Conservation (phyloP, 148 eudicot genomes). For the Talinum fruticosum region DNA sequence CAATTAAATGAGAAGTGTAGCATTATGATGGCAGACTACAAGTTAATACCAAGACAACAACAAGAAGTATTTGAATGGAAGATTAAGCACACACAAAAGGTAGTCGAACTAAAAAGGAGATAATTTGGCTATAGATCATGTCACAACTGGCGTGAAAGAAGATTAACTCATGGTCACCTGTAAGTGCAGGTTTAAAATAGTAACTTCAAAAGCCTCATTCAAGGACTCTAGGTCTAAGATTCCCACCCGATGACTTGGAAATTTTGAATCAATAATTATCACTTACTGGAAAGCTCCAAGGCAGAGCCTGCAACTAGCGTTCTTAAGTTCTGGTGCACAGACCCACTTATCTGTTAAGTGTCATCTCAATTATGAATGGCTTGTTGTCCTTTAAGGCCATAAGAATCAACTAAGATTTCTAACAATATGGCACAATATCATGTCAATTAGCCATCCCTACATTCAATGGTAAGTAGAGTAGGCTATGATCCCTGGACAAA, state of each 20-base stretch:
- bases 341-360: neutral
- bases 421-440: neutral
- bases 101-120: too few relatives aligned
- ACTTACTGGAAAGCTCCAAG: neutral
- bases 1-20: too few relatives aligned
- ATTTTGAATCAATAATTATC: neutral
- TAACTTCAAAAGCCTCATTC: neutral
- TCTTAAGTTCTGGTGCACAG: too few relatives aligned
- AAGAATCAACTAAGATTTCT: conserved; percentile 8
- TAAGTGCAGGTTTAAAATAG: too few relatives aligned
- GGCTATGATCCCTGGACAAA: neutral
- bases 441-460: neutral
- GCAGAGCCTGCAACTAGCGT: neutral
- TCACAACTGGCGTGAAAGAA: neutral
- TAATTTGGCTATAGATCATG: neutral
- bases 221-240: neutral
- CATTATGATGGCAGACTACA: too few relatives aligned
- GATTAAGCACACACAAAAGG: too few relatives aligned
- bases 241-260: neutral
- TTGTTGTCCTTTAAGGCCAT: conserved; percentile 1
- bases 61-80: too few relatives aligned
- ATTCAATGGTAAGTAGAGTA: neutral
- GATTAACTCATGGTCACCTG: too few relatives aligned
- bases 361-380: neutral
- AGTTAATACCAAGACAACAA: too few relatives aligned